Evolutionary conservation across 164 flowering plant species (phyloP).

Genomic region (Vitis vinifera): ASM3070453v1 NC_081809.1:11634001-11634500

Average conservation of each 20-base stretch:
- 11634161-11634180: too few relatives aligned
- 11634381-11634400: conserved; percentile 30
- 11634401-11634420: conserved; percentile 10
- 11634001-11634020: not conserved
- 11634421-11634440: conserved; percentile 12
- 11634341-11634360: conserved; percentile 37
- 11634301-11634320: conserved; percentile 54
- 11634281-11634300: conserved; percentile 69
- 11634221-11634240: not conserved
- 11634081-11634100: not conserved
- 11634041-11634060: not conserved
- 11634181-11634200: not conserved
- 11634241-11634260: conserved; percentile 29
- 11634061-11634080: too few relatives aligned
- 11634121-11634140: not conserved
- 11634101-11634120: not conserved
- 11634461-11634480: conserved; percentile 57
- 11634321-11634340: conserved; percentile 21
- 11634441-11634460: conserved; percentile 35
- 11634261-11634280: conserved; percentile 92
- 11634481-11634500: conserved; percentile 29
- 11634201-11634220: too few relatives aligned
- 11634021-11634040: not conserved
- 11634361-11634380: conserved; percentile 67
- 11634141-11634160: not conserved